Evolutionary conservation across 2,329 filamentous ascomycete genomes (phyloP).

Genomic region (Domatiomyces globalis): DNA sequence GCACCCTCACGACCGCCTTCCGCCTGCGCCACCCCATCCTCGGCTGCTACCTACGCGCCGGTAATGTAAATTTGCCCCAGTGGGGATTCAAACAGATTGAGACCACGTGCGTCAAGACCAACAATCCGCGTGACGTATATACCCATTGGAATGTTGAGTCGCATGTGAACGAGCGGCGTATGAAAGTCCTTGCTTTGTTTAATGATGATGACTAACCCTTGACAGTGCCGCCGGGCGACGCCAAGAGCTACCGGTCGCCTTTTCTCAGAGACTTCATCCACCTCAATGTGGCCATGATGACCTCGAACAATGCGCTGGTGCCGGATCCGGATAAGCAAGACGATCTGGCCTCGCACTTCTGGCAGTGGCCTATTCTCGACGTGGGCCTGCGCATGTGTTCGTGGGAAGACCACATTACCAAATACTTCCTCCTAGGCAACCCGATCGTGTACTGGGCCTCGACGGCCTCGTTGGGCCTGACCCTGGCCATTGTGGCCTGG

Average conservation of each 20-base stretch:
- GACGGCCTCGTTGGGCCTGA: slow-evolving; percentile 60
- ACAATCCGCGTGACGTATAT: slow-evolving; percentile 82
- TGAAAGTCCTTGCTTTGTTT: slow-evolving; percentile 28
- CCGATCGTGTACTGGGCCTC: slow-evolving; percentile 92
- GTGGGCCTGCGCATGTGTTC: slow-evolving; percentile 97
- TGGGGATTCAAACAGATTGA: slow-evolving; percentile 99
- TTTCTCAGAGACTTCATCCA: slow-evolving; percentile 98
- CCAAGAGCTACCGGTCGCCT: slow-evolving; percentile 85
- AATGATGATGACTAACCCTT: slow-evolving; percentile 21
- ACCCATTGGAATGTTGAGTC: slow-evolving; percentile 99
- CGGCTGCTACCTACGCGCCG: slow-evolving; percentile 86
- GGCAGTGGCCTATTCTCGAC: slow-evolving; percentile 95
- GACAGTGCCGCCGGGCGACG: slow-evolving; percentile 71
- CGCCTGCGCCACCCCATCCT: slow-evolving; percentile 68
- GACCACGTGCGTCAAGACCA: slow-evolving; percentile 83
- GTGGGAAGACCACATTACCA: slow-evolving; percentile 89
- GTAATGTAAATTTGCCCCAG: slow-evolving; percentile 90
- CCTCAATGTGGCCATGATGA: slow-evolving; percentile 99
- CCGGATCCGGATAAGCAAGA: slow-evolving; percentile 98
- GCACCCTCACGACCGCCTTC: slow-evolving; percentile 88
- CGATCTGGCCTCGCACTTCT: slow-evolving; percentile 88
- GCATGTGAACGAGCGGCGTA: slow-evolving; percentile 84
- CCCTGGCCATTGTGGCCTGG: slow-evolving; percentile 61
- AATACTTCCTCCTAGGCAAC: slow-evolving; percentile 97
- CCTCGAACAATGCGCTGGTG: slow-evolving; percentile 94